Percentiles rank a stretch among this genome's conserved stretches.
These are phyloP conservation scores for Penicillium manginii DNA, from an alignment of 495 filamentous ascomycete genomes.

Conservation along the genomic window DNA sequence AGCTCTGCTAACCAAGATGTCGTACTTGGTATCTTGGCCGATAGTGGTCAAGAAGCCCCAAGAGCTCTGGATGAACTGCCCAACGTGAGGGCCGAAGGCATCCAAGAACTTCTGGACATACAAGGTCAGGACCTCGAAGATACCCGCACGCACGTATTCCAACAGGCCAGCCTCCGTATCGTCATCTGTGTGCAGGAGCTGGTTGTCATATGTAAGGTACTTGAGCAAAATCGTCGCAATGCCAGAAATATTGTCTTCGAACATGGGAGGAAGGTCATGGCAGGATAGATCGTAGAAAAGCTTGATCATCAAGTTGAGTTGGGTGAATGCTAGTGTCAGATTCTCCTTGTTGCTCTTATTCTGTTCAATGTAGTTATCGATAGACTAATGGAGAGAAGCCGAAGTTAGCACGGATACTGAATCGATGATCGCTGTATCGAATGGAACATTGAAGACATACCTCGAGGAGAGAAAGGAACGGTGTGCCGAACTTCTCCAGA, in stretches of 20 bases:
- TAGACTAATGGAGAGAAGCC: slow-evolving; percentile 22
- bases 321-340: slow-evolving; percentile 75
- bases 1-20: slow-evolving; percentile 92
- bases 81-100: slow-evolving; percentile 77
- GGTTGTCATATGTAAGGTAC: slow-evolving; percentile 88
- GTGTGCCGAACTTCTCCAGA: slow-evolving; percentile 74
- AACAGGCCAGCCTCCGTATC: slow-evolving; percentile 83
- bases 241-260: slow-evolving; percentile 79
- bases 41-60: slow-evolving; percentile 89
- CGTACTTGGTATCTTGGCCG: slow-evolving; percentile 87
- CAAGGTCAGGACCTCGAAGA: slow-evolving; percentile 84
- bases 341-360: slow-evolving; percentile 73
- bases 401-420: not conserved
- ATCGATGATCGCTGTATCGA: not conserved
- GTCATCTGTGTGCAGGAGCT: slow-evolving; percentile 76
- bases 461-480: slow-evolving; percentile 78
- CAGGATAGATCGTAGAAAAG: slow-evolving; percentile 94
- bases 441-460: slow-evolving; percentile 45
- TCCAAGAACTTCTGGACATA: slow-evolving; percentile 94
- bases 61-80: slow-evolving; percentile 81
- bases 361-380: slow-evolving; percentile 75
- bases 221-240: slow-evolving; percentile 85
- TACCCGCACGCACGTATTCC: slow-evolving; percentile 86
- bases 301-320: slow-evolving; percentile 84
- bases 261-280: slow-evolving; percentile 92